A percentile compares a stretch with the other conserved stretches of the same genome.
phyloP scores from a whole-genome alignment of 306 rosid genomes.

The Cercis canadensis region DNA sequence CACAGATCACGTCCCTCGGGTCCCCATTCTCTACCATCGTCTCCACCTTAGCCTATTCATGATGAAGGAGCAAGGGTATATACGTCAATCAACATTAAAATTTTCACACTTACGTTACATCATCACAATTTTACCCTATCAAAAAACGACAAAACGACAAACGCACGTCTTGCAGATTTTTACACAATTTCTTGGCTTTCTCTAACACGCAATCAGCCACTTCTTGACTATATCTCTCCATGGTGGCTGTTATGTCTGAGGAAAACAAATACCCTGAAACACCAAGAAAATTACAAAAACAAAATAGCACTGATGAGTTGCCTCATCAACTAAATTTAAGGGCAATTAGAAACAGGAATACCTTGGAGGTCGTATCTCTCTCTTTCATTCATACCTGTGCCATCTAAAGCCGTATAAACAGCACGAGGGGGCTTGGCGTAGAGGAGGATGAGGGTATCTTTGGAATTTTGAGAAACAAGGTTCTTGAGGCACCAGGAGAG shows the following conservation, averaged over 20 bases:
- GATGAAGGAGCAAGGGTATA: neutral
- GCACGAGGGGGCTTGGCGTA: constrained; percentile 64
- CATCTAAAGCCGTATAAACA: constrained; percentile 61
- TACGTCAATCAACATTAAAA: neutral
- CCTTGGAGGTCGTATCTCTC: neutral
- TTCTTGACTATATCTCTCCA: constrained; percentile 62
- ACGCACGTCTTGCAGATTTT: constrained; percentile 54
- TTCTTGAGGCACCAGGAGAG: constrained; percentile 85
- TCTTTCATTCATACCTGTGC: constrained; percentile 54
- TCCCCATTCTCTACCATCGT: constrained; percentile 69
- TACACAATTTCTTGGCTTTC: constrained; percentile 68
- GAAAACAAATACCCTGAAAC: constrained; percentile 74
- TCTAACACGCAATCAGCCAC: constrained; percentile 62
- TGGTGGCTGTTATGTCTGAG: constrained; percentile 55
- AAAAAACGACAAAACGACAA: neutral
- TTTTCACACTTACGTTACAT: neutral
- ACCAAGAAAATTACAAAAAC: neutral
- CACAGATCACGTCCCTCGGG: constrained; percentile 84
- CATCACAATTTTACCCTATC: neutral
- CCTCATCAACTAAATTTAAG: neutral
- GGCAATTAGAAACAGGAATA: neutral
- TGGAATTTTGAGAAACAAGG: constrained; percentile 54
- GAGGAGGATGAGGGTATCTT: constrained; percentile 69
- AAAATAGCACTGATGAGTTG: too few species aligned
- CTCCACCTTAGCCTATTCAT: constrained; percentile 64